Evolutionary conservation across 495 filamentous ascomycete species (phyloP).

Genomic region (Neurospora sp.): DNA sequence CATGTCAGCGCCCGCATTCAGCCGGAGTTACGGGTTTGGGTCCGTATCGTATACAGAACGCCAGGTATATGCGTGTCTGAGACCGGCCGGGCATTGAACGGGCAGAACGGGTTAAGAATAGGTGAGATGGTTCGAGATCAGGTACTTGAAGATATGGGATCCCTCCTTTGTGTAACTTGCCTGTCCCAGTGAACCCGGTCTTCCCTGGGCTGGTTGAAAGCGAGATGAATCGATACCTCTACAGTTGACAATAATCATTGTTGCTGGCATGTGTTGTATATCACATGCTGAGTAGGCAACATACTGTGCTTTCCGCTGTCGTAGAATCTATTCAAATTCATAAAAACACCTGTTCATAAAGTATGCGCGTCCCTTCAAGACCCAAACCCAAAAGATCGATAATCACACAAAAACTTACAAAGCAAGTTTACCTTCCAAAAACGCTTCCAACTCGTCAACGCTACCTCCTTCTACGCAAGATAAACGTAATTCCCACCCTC

Average conservation of each 20-base stretch:
- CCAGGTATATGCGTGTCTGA: background rate
- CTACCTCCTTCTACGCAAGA: too few species aligned
- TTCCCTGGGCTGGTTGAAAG: too few species aligned
- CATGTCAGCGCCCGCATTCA: background rate
- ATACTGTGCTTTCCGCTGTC: too few species aligned
- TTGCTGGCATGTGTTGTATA: too few species aligned
- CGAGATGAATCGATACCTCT: too few species aligned
- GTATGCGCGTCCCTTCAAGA: background rate
- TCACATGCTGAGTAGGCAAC: too few species aligned
- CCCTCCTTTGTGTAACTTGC: background rate
- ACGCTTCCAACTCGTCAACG: too few species aligned
- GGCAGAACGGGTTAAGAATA: background rate
- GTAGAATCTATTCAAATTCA: too few species aligned
- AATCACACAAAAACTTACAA: too few species aligned
- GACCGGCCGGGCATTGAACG: background rate
- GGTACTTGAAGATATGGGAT: background rate
- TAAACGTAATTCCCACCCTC: conserved; percentile 74
- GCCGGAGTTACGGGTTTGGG: background rate
- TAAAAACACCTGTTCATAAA: background rate
- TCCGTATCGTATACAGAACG: background rate
- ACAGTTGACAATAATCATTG: too few species aligned
- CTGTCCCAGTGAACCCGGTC: too few species aligned
- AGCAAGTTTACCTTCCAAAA: background rate
- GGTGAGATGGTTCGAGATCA: background rate
- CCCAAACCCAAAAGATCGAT: too few species aligned